Conservation (phyloP, 1,284 basidiomycete species). For the Ustilago sp. region DNA sequence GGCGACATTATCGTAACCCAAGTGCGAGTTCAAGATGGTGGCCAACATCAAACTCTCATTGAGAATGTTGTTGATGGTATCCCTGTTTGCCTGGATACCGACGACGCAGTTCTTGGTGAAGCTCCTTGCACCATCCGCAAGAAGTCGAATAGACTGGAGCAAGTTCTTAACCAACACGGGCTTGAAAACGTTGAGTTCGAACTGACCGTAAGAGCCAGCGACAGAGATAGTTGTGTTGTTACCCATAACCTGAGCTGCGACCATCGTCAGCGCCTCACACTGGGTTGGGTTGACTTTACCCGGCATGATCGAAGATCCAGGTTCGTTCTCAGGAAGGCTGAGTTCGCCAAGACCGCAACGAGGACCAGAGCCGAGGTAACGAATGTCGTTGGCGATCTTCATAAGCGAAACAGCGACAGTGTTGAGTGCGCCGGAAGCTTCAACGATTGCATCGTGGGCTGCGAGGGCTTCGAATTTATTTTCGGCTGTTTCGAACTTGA, state of each 20-base stretch:
- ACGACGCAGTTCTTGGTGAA: slow-evolving; percentile 98
- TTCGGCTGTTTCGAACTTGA: slow-evolving; percentile 93
- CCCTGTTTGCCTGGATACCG: slow-evolving; percentile 95
- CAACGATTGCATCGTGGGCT: slow-evolving; percentile 95
- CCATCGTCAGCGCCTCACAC: slow-evolving; percentile 97
- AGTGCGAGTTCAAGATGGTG: slow-evolving; percentile 89
- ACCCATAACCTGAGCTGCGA: slow-evolving; percentile 97
- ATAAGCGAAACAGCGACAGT: slow-evolving; percentile 93
- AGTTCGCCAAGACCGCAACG: slow-evolving; percentile 97
- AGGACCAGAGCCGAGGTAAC: slow-evolving; percentile 96
- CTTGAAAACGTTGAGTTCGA: slow-evolving; percentile 99
- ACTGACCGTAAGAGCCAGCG: slow-evolving; percentile 94
- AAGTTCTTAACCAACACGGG: slow-evolving; percentile 98
- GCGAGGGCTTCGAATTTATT: slow-evolving; percentile 99
- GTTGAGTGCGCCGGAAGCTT: slow-evolving; percentile 96
- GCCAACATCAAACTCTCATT: slow-evolving; percentile 92
- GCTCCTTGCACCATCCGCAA: slow-evolving; percentile 82
- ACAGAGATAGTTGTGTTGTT: slow-evolving; percentile 95
- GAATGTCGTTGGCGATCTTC: slow-evolving; percentile 99
- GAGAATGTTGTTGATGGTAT: slow-evolving; percentile 86
- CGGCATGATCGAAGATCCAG: slow-evolving; percentile 99
- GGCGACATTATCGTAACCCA: slow-evolving; percentile 97
- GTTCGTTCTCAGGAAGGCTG: slow-evolving; percentile 96
- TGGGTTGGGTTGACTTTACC: slow-evolving; percentile 99
- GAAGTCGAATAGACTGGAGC: slow-evolving; percentile 90